Evolutionary conservation across 140 eudicot genomes (phyloP), one percentile per base, ranked within the genome.

Genomic region (Anethum foeniculum): DNA sequence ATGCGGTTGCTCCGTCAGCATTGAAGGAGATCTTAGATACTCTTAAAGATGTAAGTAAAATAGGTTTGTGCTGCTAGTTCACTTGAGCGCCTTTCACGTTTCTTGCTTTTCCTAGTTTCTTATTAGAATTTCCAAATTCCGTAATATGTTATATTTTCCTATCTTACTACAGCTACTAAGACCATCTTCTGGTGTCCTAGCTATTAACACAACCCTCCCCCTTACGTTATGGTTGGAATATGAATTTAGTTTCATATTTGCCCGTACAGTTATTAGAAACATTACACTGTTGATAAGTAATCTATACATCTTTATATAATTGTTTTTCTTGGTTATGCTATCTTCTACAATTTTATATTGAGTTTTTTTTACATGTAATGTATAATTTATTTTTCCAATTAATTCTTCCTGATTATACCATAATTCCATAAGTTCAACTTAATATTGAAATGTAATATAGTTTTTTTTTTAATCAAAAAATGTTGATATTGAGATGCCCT

Each of bases 1-100:
- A 91, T 86, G 98, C 97, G 3, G 96, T 95, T 25, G 90, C 98
- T 74, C 88, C 96, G 13, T 79, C 96, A 64, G 96, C 97, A 82
- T 78, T 95, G 74, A 83, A 88, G 82, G 97, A 95, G 86, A 95
- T 95, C 46, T 93, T 95, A 80, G 86, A 88, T 79, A 89, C 97
- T 68, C 88, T 95, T 52, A 95, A 89, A 90, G 93, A 92, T 43
- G 99, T 95, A 88, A 86, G 96, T 82, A 27, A 47, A 47, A 47
- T 15, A 47, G 18, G 34, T 69, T 12, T 34, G 23, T n/a, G 5
- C 23, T 1, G 19, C 27, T 54, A 54, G 65, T 56, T 56, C 7
- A 56, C 12, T 19, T 2, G 3, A 21, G 28, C 2, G 23, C 65
- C 25, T 56, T 19, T 56, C 7, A 5, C 12, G 25, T 56, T 19